Base-by-base conservation (phyloP, 305 asterid species). In the Coffea humblotiana region DNA sequence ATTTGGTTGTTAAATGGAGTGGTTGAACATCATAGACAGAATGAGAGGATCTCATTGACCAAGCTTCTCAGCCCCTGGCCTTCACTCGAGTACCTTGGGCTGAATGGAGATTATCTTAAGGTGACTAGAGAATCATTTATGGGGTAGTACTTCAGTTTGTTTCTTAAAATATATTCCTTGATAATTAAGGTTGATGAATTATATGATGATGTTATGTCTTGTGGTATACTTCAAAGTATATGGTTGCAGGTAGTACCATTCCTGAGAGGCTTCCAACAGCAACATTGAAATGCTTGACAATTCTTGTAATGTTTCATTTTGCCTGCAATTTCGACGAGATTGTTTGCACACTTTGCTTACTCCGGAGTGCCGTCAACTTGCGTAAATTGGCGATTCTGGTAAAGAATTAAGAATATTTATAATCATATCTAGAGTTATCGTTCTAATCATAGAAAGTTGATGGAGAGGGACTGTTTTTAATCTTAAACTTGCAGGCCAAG, bases 151-250 rank as follows among this genome's bases (percentile, higher is more conserved):
- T 69, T 54, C 61, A 27, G 48, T n/a, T 60, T 21, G 54, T n/a
- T 1, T 72, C 43, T 37, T 37, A 37, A 37, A 37, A 51, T 51
- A 8, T 40, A 23, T 47, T 58, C 25, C 64, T 58, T 18, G 23
- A 16, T 58, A 3, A 18, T 18, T 37, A 58, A 21, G 64, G 25
- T 16, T 58, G 25, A 58, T 58, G 23, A 58, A 19, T 23, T 10
- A 48, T 2, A 45, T 4, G 43, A 3, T 37, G 54, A 14, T 47
- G 47, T 47, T 45, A 23, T n/a, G 40, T 61, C 35, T 25, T 45
- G 49, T 27, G 56, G 56, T 51, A 15, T 32, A 2, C 67, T 81
- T 29, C 18, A 58, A 70, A 81, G 83, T n/a, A 52, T 47, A 58
- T 68, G 29, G 7, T 56, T 18, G 77, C 77, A 81, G 83, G 47